Evolutionary conservation across 495 filamentous ascomycete genomes (phyloP), one percentile per base, ranked within the genome.

Genomic region (Pseudevernia furfuracea): DNA sequence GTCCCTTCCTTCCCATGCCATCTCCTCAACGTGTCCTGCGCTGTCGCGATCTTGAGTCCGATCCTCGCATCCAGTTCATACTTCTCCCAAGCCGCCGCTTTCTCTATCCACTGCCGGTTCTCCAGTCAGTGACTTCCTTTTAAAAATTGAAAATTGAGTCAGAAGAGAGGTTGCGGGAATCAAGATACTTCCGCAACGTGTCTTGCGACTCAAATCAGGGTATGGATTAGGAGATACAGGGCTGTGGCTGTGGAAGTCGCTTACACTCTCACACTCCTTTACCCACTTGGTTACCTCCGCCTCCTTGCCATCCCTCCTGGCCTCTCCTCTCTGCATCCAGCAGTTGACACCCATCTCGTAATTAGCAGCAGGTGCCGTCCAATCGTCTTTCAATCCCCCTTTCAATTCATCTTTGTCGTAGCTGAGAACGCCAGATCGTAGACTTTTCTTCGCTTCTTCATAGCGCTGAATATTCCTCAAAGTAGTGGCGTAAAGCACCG

Each of bases 21-120:
- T 74, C 87, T 89, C 63, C 77, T 82, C n/a, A 97, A 74, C 0
- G 88, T 94, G 69, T 90, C 86, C 69, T 88, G 72, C 3, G 84
- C 89, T 34, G 91, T 91, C 61, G 89, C 89, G 58, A 96, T 85
- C 68, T 92, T 89, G 73, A 96, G 78, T 34, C 90, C 89, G 60
- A 96, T 84, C 59, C 94, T 82, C 53, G 89, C 87, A 72, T 98
- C 95, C 41, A 97, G 79, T 55, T 94, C 85, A 71, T 89, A 97
- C 19, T 80, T 78, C 68, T 96, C 93, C 90, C 91, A 97, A 30
- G 78, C 84, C 25, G 87, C 85, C 30, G 89, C 88, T 75, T 90
- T 91, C 23, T 91, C 85, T 23, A 96, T 73, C 77, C 87, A 88
- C 49, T 53, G 49, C 49, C 15, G 4, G 4, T 30, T 19, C 6